A percentile compares a stretch with the other conserved stretches of the same genome.
These are phyloP conservation scores for Pyropia haitanensis DNA, from an alignment of 23 red algal species.

Conservation along the genomic window DNA sequence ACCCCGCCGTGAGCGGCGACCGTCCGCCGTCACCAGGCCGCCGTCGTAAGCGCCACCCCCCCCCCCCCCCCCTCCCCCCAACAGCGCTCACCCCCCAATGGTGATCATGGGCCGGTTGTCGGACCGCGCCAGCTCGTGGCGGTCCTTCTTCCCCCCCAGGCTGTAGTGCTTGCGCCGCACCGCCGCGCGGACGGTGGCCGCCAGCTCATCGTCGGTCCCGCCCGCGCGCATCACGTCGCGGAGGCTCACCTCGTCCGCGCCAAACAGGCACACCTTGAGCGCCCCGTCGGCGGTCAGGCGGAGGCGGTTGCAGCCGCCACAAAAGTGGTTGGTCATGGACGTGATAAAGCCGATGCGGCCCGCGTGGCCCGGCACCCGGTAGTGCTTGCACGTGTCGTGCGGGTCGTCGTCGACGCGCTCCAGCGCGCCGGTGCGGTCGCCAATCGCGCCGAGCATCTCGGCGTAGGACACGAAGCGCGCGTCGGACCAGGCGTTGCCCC, in stretches of 20 bases:
- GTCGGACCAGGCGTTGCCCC: conserved; percentile 62
- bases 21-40: no score
- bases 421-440: conserved; percentile 11
- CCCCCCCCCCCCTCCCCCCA: no score
- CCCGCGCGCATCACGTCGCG: conserved; percentile 57
- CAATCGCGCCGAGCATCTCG: conserved; percentile 39
- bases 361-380: conserved; percentile 35
- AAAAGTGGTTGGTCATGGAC: conserved; percentile 90
- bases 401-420: conserved; percentile 7
- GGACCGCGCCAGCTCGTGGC: conserved; percentile 22
- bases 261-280: conserved; percentile 84
- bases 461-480: conserved; percentile 62
- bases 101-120: conserved; percentile 67
- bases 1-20: no score
- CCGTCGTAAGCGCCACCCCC: no score
- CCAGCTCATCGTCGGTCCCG: conserved; percentile 44
- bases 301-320: conserved; percentile 85
- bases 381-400: conserved; percentile 77
- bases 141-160: conserved; percentile 54
- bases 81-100: conserved; percentile 50
- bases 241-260: conserved; percentile 51
- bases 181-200: conserved; percentile 18
- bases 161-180: conserved; percentile 61
- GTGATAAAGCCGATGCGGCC: conserved; percentile 85
- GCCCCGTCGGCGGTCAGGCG: conserved; percentile 81